A percentile compares a stretch with the other conserved stretches of the same genome.
These are phyloP conservation scores for Crucihimalaya himalaica DNA, from an alignment of 345 rosid species.

Conservation along the genomic window DNA sequence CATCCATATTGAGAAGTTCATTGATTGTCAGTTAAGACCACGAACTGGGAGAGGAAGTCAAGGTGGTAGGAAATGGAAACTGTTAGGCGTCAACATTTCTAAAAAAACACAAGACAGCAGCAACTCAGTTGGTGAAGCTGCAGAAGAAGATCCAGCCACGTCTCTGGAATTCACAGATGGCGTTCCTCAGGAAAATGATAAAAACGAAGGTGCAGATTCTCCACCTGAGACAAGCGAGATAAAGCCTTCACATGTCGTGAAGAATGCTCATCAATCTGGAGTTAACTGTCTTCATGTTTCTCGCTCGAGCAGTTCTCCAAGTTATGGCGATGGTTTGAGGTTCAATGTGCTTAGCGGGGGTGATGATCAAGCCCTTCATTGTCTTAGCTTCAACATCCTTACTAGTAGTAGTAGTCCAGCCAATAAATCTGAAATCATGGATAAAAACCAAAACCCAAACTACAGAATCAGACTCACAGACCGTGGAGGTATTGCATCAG, in stretches of 20 bases:
- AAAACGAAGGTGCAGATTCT: slow-evolving; percentile 37
- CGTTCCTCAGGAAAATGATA: slow-evolving; percentile 38
- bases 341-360: slow-evolving; percentile 79
- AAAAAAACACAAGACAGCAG: slow-evolving; percentile 36
- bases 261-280: slow-evolving; percentile 78
- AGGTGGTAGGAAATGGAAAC: slow-evolving; percentile 88
- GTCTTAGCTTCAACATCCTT: slow-evolving; percentile 48
- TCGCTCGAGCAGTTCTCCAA: slow-evolving; percentile 39
- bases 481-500: slow-evolving; percentile 56
- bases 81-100: slow-evolving; percentile 38
- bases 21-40: slow-evolving; percentile 73
- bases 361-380: slow-evolving; percentile 90
- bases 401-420: slow-evolving; percentile 4
- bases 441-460: slow-evolving; percentile 42
- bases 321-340: slow-evolving; percentile 39
- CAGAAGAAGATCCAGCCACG: slow-evolving; percentile 34
- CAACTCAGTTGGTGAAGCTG: slow-evolving; percentile 26
- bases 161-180: slow-evolving; percentile 30
- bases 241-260: slow-evolving; percentile 56
- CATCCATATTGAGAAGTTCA: slow-evolving; percentile 55
- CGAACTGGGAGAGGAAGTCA: slow-evolving; percentile 96
- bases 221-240: slow-evolving; percentile 55
- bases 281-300: slow-evolving; percentile 85
- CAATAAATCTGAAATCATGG: slow-evolving; percentile 31
- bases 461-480: slow-evolving; percentile 47